Evolutionary conservation across 1,139 yeast species (phyloP).

Genomic region (Hansenula sp.): DNA sequence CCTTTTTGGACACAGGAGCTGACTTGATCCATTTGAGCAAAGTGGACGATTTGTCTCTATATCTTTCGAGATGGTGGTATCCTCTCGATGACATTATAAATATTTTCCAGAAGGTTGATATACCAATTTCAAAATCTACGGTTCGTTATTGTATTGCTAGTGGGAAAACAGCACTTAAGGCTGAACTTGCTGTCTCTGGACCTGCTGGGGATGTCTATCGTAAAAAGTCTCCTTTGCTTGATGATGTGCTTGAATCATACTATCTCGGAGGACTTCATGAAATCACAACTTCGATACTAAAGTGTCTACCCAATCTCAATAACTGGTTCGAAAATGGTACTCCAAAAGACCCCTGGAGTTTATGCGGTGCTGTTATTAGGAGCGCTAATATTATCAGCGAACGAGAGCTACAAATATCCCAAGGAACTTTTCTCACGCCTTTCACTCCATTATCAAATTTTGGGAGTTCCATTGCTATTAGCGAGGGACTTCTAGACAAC

Average conservation of each 20-base stretch:
- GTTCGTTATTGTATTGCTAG: constrained; percentile 43
- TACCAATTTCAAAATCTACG: constrained; percentile 9
- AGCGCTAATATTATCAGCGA: background rate
- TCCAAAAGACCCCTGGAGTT: constrained; percentile 31
- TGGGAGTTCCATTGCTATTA: constrained; percentile 38
- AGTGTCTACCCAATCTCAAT: constrained; percentile 33
- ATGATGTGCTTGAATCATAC: constrained; percentile 38
- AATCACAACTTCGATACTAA: constrained; percentile 32
- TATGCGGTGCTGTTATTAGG: constrained; percentile 31
- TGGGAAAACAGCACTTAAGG: constrained; percentile 43
- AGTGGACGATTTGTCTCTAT: constrained; percentile 16
- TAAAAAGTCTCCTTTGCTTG: constrained; percentile 37
- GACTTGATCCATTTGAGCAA: constrained; percentile 44
- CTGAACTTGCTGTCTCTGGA: constrained; percentile 33
- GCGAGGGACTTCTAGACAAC: constrained; percentile 30
- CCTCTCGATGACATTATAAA: constrained; percentile 36
- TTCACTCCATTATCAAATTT: constrained; percentile 31
- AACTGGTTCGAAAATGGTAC: constrained; percentile 35
- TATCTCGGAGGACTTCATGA: constrained; percentile 49
- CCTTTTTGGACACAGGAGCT: constrained; percentile 51
- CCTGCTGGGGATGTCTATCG: constrained; percentile 28
- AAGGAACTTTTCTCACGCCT: constrained; percentile 23
- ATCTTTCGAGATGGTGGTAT: constrained; percentile 32
- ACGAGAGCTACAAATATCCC: background rate
- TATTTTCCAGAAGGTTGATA: constrained; percentile 31